Evolutionary conservation across 1,139 yeast genomes (phyloP).

Genomic region (Sugiyamaella pinicola): DNA sequence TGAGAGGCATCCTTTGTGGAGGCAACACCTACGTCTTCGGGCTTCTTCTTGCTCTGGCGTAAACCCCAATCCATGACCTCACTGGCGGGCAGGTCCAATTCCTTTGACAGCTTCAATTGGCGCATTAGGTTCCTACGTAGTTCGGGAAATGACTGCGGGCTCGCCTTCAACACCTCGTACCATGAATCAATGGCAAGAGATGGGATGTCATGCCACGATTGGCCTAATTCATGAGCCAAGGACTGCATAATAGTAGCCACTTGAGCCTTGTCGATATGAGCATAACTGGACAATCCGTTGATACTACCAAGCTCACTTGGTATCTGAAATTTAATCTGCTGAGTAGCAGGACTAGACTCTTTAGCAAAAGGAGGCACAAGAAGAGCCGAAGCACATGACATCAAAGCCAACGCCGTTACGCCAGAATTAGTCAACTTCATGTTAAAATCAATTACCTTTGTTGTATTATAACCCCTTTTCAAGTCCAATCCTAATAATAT

Average conservation of each 20-base stretch:
- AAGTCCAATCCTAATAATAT: neutral
- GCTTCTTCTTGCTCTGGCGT: neutral
- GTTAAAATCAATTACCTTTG: neutral
- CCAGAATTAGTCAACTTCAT: conserved; percentile 12
- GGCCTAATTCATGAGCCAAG: conserved; percentile 35
- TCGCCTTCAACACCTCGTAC: conserved; percentile 33
- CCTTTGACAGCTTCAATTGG: conserved; percentile 20
- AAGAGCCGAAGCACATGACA: conserved; percentile 14
- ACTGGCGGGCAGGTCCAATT: conserved; percentile 15
- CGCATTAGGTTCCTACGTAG: conserved; percentile 16
- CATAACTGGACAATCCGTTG: conserved; percentile 17
- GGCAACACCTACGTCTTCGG: conserved; percentile 5
- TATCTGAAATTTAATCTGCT: conserved; percentile 21
- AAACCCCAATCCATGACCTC: conserved; percentile 23
- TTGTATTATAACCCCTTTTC: neutral
- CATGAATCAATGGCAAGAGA: conserved; percentile 36
- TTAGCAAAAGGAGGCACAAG: conserved; percentile 11
- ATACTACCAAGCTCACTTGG: conserved; percentile 21
- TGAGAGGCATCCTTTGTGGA: neutral
- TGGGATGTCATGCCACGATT: conserved; percentile 35
- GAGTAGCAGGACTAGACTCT: neutral
- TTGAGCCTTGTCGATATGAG: conserved; percentile 16
- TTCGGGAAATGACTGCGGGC: conserved; percentile 20
- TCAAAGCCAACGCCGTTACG: conserved; percentile 8
- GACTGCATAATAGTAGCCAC: conserved; percentile 24